Base-by-base conservation (phyloP, 2,329 filamentous ascomycete species). In the Emericellopsis atlantica region DNA sequence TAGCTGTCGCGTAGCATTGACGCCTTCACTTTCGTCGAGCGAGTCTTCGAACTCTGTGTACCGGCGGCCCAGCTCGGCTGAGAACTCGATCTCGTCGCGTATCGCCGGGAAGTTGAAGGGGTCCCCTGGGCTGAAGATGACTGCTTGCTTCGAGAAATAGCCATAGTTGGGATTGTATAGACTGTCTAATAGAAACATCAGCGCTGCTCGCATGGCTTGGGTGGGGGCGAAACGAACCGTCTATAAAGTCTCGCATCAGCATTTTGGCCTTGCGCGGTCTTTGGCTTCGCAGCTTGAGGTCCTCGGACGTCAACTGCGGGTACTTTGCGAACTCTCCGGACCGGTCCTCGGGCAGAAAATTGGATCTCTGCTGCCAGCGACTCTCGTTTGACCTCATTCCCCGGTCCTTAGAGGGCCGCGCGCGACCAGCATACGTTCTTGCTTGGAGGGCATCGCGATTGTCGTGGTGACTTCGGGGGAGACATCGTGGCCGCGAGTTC, bases 191-290 rank as follows among this genome's bases (percentile, higher is more conserved):
- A 41, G 29, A 31, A 31, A 14, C 11, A 29, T 34, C 16, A 45
- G 39, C 36, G n/a, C 18, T 18, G 9, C 9, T 35, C 9, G 11
- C 18, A 33, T 14, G 32, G 34, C 43, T 35, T 16, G 23, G 9
- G 23, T 22, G 50, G 48, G 32, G 51, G 54, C 26, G 58, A 59
- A 49, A 56, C 52, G 44, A 53, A 88, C 84, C 89, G 60, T 98
- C 92, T 56, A 98, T 92, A 56, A 98, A 98, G 69, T 98, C 93
- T 49, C 93, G 76, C 57, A 93, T 84, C 54, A 95, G 66, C 92
- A 98, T 98, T 74, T 95, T 95, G 49, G 95, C 89, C 59, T 84
- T 75, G 54, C 76, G 76, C 36, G 92, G 92, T 54, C 92, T 71
- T 56, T 94, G 81, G 40, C 67, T 79, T 41, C 84, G 73, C 49